These are phyloP conservation scores for Aspergillaceae sp. DNA, from an alignment of 2,329 filamentous ascomycete species.

Conservation along the genomic window DNA sequence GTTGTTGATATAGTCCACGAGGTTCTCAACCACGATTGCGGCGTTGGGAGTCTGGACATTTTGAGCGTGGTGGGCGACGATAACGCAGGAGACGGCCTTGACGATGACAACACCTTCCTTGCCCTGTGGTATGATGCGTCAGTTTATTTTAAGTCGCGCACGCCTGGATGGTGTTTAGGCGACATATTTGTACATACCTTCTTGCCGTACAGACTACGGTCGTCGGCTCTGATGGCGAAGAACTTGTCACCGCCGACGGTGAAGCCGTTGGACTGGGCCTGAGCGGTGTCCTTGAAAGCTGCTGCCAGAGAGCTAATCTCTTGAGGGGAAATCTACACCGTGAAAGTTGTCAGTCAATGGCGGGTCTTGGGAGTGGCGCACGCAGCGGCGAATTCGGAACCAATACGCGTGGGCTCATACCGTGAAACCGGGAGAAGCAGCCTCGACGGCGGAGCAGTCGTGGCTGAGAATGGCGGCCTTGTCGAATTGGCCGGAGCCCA, in stretches of 20 bases:
- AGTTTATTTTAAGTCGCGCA: no score
- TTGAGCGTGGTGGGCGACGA: slow-evolving; percentile 81
- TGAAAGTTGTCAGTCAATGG: slow-evolving; percentile 9
- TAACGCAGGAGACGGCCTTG: slow-evolving; percentile 81
- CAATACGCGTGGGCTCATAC: slow-evolving; percentile 42
- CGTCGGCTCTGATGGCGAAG: slow-evolving; percentile 66
- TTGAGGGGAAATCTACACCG: slow-evolving; percentile 40
- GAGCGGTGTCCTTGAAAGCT: slow-evolving; percentile 43
- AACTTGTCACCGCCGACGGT: slow-evolving; percentile 70
- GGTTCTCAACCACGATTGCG: slow-evolving; percentile 67
- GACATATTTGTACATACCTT: slow-evolving; percentile 48
- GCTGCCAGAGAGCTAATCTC: slow-evolving; percentile 50
- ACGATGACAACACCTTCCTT: slow-evolving; percentile 71
- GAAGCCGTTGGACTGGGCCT: slow-evolving; percentile 54
- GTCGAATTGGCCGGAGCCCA: slow-evolving; percentile 70
- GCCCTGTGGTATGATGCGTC: slow-evolving; percentile 43
- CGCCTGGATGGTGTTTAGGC: no score
- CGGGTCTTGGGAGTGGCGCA: no score
- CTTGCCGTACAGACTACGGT: slow-evolving; percentile 74
- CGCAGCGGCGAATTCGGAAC: no score
- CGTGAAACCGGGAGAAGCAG: slow-evolving; percentile 59
- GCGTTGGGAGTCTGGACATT: slow-evolving; percentile 63
- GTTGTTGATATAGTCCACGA: slow-evolving; percentile 75
- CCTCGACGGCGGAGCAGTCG: slow-evolving; percentile 75
- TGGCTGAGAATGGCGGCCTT: slow-evolving; percentile 76